phyloP scores from a whole-genome alignment of 164 flowering plant species.

The Dillenia turbinata region DNA sequence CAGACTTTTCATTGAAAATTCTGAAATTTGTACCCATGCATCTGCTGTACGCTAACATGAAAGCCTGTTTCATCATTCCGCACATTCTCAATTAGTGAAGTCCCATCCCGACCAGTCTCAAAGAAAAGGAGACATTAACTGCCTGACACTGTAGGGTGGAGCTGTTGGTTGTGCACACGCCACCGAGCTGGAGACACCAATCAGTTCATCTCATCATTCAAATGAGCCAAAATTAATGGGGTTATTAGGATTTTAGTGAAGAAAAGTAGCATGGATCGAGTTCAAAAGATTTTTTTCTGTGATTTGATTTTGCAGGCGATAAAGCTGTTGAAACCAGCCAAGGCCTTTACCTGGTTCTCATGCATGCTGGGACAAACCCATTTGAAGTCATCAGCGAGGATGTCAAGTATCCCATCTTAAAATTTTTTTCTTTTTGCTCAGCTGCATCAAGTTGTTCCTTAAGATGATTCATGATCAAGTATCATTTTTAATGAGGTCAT shows the following conservation, averaged over 20 bases:
- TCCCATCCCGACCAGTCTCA: conserved; percentile 4
- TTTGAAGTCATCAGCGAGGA: conserved; percentile 85
- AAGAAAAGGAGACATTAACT: conserved; percentile 6
- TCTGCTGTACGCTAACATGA: conserved; percentile 9
- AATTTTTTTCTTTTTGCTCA: too few relatives aligned
- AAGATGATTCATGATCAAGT: not conserved
- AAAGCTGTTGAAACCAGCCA: conserved; percentile 59
- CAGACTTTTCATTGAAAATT: too few relatives aligned
- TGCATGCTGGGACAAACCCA: conserved; percentile 91
- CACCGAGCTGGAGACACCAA: conserved; percentile 18
- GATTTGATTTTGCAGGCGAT: conserved; percentile 74
- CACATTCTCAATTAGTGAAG: not conserved
- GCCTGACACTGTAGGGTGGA: conserved; percentile 21
- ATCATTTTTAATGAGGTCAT: not conserved
- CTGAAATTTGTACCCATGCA: not conserved
- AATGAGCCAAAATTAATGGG: conserved; percentile 19
- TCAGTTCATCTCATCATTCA: conserved; percentile 10
- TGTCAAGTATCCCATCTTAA: conserved; percentile 46
- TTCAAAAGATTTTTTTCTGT: conserved; percentile 22
- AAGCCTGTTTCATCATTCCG: not conserved
- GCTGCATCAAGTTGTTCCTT: too few relatives aligned
- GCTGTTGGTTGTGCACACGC: conserved; percentile 19
- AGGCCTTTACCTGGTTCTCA: conserved; percentile 69
- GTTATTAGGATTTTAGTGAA: conserved; percentile 16
- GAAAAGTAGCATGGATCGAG: conserved; percentile 12